Evolutionary conservation across 495 filamentous ascomycete genomes (phyloP).

Genomic region (Aspergillus nanangensis): DNA sequence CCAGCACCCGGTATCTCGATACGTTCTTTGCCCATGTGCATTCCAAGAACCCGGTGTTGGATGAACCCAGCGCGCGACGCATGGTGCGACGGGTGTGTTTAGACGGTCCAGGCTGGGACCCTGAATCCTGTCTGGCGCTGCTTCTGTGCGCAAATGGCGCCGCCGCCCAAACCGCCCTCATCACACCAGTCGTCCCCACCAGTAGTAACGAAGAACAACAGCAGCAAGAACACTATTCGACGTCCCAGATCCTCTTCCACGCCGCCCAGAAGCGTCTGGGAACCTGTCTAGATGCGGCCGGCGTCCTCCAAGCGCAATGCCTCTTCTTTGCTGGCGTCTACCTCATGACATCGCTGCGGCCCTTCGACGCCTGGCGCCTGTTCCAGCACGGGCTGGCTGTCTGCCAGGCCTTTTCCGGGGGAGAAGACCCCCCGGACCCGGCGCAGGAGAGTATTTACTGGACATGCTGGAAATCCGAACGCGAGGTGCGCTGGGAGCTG

Average conservation of each 20-base stretch:
- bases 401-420: constrained; percentile 7
- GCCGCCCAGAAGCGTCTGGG: not conserved
- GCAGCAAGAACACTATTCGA: not conserved
- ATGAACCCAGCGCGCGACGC: constrained; percentile 5
- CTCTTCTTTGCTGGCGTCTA: constrained; percentile 18
- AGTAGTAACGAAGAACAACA: not conserved
- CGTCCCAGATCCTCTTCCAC: not conserved
- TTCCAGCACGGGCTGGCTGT: constrained; percentile 15
- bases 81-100: constrained; percentile 6
- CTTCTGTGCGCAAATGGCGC: constrained; percentile 15
- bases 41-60: constrained; percentile 13
- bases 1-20: not conserved
- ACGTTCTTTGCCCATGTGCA: constrained; percentile 14
- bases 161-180: too few relatives aligned
- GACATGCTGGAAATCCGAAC: constrained; percentile 26
- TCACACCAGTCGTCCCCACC: too few relatives aligned
- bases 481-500: too few relatives aligned
- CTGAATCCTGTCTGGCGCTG: constrained; percentile 15
- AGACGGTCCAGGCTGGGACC: constrained; percentile 15
- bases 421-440: not conserved
- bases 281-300: not conserved
- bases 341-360: constrained; percentile 16
- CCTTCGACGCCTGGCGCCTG: constrained; percentile 14
- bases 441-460: constrained; percentile 20
- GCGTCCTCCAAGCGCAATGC: constrained; percentile 15